A percentile compares a stretch with the other conserved stretches of the same genome.
phyloP scores from a whole-genome alignment of 2,329 filamentous ascomycete genomes.

The Arachnomyces sp. region DNA sequence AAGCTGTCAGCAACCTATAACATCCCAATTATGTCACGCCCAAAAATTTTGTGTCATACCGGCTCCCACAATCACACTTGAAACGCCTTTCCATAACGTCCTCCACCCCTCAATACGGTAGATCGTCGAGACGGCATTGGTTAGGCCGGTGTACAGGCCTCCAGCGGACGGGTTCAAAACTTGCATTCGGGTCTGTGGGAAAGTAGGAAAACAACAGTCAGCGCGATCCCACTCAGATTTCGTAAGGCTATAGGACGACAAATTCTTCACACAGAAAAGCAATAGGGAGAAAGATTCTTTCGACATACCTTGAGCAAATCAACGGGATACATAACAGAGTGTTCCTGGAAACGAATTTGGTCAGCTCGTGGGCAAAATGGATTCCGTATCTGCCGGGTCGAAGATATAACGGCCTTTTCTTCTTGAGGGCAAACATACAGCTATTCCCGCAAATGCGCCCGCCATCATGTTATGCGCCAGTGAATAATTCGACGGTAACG shows the following conservation, averaged over 20 bases:
- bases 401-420: neutral
- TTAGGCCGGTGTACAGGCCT: constrained; percentile 78
- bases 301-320: constrained; percentile 84
- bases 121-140: constrained; percentile 88
- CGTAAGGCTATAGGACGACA: neutral
- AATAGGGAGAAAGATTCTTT: neutral
- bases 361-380: neutral
- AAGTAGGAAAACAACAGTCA: constrained; percentile 3
- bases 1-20: constrained; percentile 15
- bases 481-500: constrained; percentile 87
- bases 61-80: constrained; percentile 89
- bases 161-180: constrained; percentile 76
- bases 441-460: constrained; percentile 93
- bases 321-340: constrained; percentile 98
- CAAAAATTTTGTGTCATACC: constrained; percentile 47
- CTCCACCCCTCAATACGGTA: constrained; percentile 80
- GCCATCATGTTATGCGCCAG: constrained; percentile 90
- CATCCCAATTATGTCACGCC: neutral
- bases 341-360: constrained; percentile 55
- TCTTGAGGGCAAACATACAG: constrained; percentile 51
- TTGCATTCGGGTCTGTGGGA: constrained; percentile 85
- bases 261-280: neutral
- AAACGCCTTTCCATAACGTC: constrained; percentile 92
- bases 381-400: neutral
- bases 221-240: constrained; percentile 6